A percentile compares a stretch with the other conserved stretches of the same genome.
Evolutionary conservation across 2,329 filamentous ascomycete species (phyloP).

Genomic region (Zymoseptoria ardabiliae): DNA sequence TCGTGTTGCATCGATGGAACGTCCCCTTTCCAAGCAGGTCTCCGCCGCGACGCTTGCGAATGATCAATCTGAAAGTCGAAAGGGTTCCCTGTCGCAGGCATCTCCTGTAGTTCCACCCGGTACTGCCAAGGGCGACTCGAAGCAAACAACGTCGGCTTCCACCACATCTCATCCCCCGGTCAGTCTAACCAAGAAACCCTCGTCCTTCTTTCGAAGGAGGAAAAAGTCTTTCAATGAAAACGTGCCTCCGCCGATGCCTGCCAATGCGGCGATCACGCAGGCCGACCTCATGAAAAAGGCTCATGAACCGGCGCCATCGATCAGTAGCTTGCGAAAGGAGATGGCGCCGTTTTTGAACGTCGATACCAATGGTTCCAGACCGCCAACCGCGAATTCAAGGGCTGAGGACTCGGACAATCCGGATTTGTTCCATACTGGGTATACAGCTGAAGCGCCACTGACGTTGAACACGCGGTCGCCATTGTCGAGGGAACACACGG

Average conservation of each 20-base stretch:
- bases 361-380: slow-evolving; percentile 17
- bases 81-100: slow-evolving; percentile 13
- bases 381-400: slow-evolving; percentile 20
- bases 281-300: slow-evolving; percentile 44
- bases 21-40: slow-evolving; percentile 12
- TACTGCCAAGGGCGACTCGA: slow-evolving; percentile 6
- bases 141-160: slow-evolving; percentile 6
- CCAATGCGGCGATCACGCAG: slow-evolving; percentile 8
- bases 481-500: slow-evolving; percentile 39
- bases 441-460: slow-evolving; percentile 66
- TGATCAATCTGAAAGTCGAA: slow-evolving; percentile 13
- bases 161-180: slow-evolving; percentile 12
- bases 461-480: slow-evolving; percentile 48
- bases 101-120: slow-evolving; percentile 4
- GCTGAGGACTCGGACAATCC: slow-evolving; percentile 33
- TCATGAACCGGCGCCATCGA: slow-evolving; percentile 42
- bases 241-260: slow-evolving; percentile 45
- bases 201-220: slow-evolving; percentile 85
- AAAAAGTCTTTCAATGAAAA: slow-evolving; percentile 64
- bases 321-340: slow-evolving; percentile 73
- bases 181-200: slow-evolving; percentile 78
- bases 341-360: slow-evolving; percentile 74
- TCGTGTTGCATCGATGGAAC: slow-evolving; percentile 17
- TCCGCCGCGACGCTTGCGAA: slow-evolving; percentile 1
- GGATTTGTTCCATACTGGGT: slow-evolving; percentile 66